Conservation (phyloP, 108 stramenopile species). For the Pseudonitzschia pungens region DNA sequence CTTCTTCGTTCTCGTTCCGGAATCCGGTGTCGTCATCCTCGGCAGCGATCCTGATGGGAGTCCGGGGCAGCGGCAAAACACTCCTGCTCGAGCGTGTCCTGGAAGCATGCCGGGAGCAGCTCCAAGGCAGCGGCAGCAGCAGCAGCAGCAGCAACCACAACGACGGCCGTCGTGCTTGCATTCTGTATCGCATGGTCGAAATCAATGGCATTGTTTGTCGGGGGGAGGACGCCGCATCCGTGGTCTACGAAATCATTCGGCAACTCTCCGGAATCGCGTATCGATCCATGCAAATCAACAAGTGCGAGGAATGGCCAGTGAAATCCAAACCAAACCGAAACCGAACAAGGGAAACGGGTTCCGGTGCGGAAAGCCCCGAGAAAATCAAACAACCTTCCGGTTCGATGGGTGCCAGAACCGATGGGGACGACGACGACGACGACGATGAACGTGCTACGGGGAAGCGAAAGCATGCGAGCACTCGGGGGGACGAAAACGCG, state of each 20-base stretch:
- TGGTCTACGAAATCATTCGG: constrained; percentile 71
- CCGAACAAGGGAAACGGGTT: constrained; percentile 12
- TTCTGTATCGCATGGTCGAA: constrained; percentile 56
- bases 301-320: constrained; percentile 2
- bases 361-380: background rate
- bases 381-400: constrained; percentile 1
- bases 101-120: constrained; percentile 38
- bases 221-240: constrained; percentile 63
- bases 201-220: constrained; percentile 71
- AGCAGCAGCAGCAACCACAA: too few relatives aligned
- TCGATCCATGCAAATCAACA: constrained; percentile 18
- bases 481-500: background rate
- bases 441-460: background rate
- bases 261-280: constrained; percentile 70
- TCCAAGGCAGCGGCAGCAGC: too few relatives aligned
- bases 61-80: constrained; percentile 71
- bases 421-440: background rate
- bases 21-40: constrained; percentile 41
- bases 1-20: background rate
- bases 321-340: constrained; percentile 5
- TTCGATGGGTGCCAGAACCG: background rate
- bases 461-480: constrained; percentile 11
- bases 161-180: background rate
- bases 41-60: constrained; percentile 73
- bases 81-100: constrained; percentile 70